phyloP scores from a whole-genome alignment of 805 yeast species.

The Lipomyces sp. region DNA sequence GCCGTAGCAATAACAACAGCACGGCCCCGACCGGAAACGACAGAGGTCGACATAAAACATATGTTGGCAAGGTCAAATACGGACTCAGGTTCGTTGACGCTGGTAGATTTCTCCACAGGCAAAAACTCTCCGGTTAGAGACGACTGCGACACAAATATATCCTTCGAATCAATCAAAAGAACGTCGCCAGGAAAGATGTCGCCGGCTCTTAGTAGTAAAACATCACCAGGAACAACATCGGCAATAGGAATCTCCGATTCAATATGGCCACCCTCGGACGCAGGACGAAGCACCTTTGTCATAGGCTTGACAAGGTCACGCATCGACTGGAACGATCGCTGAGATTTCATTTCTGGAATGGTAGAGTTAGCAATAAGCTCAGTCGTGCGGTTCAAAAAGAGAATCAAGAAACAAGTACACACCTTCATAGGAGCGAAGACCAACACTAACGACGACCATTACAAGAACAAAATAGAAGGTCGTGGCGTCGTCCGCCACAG shows the following conservation, averaged over 20 bases:
- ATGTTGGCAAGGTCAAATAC: conserved; percentile 26
- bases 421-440: conserved; percentile 28
- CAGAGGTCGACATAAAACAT: conserved; percentile 28
- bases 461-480: conserved; percentile 28
- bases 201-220: conserved; percentile 81
- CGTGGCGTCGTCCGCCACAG: conserved; percentile 28
- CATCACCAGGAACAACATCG: conserved; percentile 84
- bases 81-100: conserved; percentile 22
- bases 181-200: conserved; percentile 91
- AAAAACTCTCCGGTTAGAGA: conserved; percentile 82
- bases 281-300: conserved; percentile 26
- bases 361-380: neutral
- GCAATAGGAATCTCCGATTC: conserved; percentile 53
- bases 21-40: conserved; percentile 29
- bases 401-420: neutral
- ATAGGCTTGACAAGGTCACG: conserved; percentile 25
- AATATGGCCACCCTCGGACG: conserved; percentile 15
- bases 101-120: conserved; percentile 26
- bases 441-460: conserved; percentile 27
- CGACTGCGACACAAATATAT: conserved; percentile 84
- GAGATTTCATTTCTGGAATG: conserved; percentile 23
- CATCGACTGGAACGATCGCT: conserved; percentile 27
- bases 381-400: neutral
- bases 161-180: conserved; percentile 61
- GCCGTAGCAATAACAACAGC: conserved; percentile 27